Base-by-base conservation (phyloP, 331 rosid genomes). In the Rosa hybrid region DNA sequence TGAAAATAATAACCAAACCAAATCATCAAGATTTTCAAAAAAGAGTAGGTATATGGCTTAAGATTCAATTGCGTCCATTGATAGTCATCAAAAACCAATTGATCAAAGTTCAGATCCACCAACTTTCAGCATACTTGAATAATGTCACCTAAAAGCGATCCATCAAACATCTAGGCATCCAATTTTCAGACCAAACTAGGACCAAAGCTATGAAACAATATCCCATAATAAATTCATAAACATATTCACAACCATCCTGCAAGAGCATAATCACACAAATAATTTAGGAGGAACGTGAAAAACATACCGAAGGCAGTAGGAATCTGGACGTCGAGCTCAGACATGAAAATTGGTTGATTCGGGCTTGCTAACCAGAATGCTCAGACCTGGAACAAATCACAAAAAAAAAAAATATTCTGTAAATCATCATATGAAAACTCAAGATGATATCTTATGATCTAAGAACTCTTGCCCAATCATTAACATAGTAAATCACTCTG, bases 271-370 rank as follows among this genome's bases (percentile, higher is more conserved):
- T 41, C 70, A 59, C 54, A 56, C 21, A 74, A 41, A 11, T 21
- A 23, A 75, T 20, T 56, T 41, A 13, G 23, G 70, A 57, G 63
- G 39, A 74, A 44, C 68, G 69, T 53, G 60, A 59, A 82, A 59
- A 82, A 82, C 90, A 83, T 86, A 94, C 97, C 97, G 72, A 92
- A 87, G 90, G 92, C 73, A 70, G 90, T 83, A 60, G 97, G 97
- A 87, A 87, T 87, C 87, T 89, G 94, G 68, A 53, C 74, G 79
- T 94, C 97, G 76, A 83, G 81, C 78, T 90, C 97, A 92, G 95
- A 91, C 98, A 94, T 94, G 89, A 90, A 92, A 85, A 73, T 82
- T 74, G 54, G 86, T 81, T 86, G 86, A 82, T 79, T 83, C 76
- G 81, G 70, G 51, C 81, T 83, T 60, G 69, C 77, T 71, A 79